Conservation (phyloP, 2,329 filamentous ascomycete genomes). For the Capronia epimyces region DNA sequence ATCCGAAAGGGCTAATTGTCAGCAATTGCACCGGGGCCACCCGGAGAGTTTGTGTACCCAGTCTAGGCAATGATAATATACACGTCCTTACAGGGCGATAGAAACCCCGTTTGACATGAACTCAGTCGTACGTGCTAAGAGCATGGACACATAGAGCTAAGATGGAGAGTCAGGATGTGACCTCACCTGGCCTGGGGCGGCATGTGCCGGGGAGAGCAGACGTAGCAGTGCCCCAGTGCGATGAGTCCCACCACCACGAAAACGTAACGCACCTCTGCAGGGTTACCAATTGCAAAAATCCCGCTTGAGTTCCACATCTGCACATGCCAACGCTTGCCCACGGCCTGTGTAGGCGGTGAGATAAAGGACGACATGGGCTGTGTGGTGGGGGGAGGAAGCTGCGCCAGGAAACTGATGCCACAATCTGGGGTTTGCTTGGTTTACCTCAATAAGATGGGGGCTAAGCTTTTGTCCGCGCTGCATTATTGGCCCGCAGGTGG, state of each 20-base stretch:
- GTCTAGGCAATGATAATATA: not conserved
- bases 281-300: too few species aligned
- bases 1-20: not conserved
- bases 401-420: not conserved
- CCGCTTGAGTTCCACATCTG: too few species aligned
- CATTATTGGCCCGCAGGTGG: not conserved
- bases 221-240: too few species aligned
- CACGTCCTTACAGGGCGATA: not conserved
- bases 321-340: too few species aligned
- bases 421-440: not conserved
- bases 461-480: not conserved
- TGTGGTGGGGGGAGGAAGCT: not conserved
- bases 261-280: too few species aligned
- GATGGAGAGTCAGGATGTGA: too few species aligned
- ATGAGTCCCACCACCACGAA: too few species aligned
- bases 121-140: not conserved
- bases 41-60: not conserved
- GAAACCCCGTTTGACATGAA: not conserved
- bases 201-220: too few species aligned
- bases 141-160: too few species aligned
- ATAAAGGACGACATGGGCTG: not conserved
- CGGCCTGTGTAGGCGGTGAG: not conserved
- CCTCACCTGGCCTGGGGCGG: too few species aligned
- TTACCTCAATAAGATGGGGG: not conserved
- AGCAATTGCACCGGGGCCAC: not conserved